Base-by-base conservation (phyloP, 495 filamentous ascomycete genomes). In the Penicillium lividum region DNA sequence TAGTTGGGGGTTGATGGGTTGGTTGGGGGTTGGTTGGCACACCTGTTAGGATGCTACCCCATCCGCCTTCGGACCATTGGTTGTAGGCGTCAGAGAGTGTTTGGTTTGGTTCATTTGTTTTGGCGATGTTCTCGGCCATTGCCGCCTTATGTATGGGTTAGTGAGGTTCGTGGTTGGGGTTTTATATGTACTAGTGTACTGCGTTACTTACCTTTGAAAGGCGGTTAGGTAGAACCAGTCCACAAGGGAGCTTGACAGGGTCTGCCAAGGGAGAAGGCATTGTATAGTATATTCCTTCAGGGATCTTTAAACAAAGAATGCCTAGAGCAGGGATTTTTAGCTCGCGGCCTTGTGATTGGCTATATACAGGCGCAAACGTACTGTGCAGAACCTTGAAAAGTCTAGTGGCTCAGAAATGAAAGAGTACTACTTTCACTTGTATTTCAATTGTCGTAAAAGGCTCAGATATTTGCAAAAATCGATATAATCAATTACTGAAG, bases 161-260 rank as follows among this genome's bases (percentile, higher is more conserved):
- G 7, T 57, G 10, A 2, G 22, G 22, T 22, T 22, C 22, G 9
- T n/a, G n/a, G n/a, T 33, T 33, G 31, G 31, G 31, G 5, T 33
- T 33, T 10, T 3, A 7, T 33, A 33, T 33, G 31, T 33, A n/a
- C n/a, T n/a, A 33, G 3, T 40, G 15, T 13, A 36, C 8, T 59
- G 7, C 22, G 22, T 22, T 22, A 22, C 22, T 22, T 70, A 82
- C 80, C 72, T 84, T 84, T 55, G 67, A 72, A 3, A 85, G 59
- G 18, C 82, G 77, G 60, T 84, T 85, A 15, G 79, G 78, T 11
- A 85, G 59, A 4, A 73, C 69, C 29, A 85, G 63, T 0, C 81
- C 82, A 53, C 77, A 82, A 30, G 80, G 80, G 3, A 83, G 72
- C 58, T 73, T 76, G 47, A 83, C 71, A 30, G 77, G 61, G 54